Base-by-base conservation (phyloP, 768 basidiomycete genomes). In the Tylopilus vinaceipallidus region DNA sequence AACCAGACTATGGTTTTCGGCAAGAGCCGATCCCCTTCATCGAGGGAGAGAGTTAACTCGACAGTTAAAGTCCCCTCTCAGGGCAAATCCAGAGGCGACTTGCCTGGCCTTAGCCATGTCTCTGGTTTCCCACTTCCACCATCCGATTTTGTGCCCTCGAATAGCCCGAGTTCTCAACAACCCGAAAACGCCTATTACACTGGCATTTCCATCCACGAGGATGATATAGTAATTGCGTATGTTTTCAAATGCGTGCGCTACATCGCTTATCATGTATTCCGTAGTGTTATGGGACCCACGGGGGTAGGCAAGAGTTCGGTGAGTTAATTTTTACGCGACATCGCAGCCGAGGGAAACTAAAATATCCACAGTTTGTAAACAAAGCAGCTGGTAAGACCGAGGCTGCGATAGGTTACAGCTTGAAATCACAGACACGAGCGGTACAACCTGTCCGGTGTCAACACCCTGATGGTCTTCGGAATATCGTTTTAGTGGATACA, bases 251-350 rank as follows among this genome's bases (percentile, higher is more conserved):
- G 14, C 33, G 16, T 2, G 12, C 13, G 38, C 24, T 8, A 26
- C 33, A 19, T 39, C 12, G 29, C 27, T 49, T 6, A 13, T 22
- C n/a, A 19, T 4, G 1, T 9, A n/a, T 40, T 29, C n/a, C 22
- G 16, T 34, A 57, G 56, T n/a, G 45, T 57, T 14, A 57, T 57
- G 56, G 56, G 56, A 2, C 29, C 34, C n/a, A 58, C 56, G 8
- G 51, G 56, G 3, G 27, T 30, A 7, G 56, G 56, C 1, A 57
- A 58, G 40, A 57, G 57, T 42, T 58, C 56, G 3, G 57, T 54
- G 38, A 50, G 56, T 54, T 16, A 22, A 14, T 46, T 9, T 6
- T 1, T 4, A 16, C n/a, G n/a, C n/a, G 10, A 24, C 10, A 37
- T 6, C 14, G 30, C 2, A 3, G 10, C 22, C 13, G 8, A 9